A percentile compares a stretch with the other conserved stretches of the same genome.
Conservation (phyloP, 441 rosid species). For the Erodium moschatum region DNA sequence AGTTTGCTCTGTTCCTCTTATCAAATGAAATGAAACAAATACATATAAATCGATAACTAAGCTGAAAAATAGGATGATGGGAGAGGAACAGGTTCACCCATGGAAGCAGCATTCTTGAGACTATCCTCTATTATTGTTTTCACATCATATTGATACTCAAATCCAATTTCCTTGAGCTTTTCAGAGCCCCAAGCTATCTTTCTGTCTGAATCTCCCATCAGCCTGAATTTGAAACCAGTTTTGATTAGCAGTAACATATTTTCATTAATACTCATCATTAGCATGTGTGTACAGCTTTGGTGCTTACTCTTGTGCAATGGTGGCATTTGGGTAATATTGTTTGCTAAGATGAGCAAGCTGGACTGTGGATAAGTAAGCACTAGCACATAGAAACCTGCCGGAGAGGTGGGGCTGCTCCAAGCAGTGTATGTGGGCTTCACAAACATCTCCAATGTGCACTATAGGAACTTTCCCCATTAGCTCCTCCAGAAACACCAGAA, state of each 20-base stretch:
- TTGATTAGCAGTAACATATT: too few species aligned
- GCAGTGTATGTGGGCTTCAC: constrained; percentile 29
- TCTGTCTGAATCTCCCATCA: constrained; percentile 14
- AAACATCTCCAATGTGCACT: constrained; percentile 28
- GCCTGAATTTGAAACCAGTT: constrained; percentile 14
- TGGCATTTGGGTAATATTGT: constrained; percentile 19
- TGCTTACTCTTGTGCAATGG: constrained; percentile 23
- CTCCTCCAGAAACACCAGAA: constrained; percentile 23
- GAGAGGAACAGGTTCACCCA: constrained; percentile 1
- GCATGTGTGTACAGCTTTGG: too few species aligned
- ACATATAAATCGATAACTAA: background rate
- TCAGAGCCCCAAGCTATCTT: constrained; percentile 16
- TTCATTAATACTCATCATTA: too few species aligned
- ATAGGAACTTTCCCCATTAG: constrained; percentile 26
- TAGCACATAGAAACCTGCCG: constrained; percentile 28
- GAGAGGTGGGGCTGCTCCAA: constrained; percentile 23
- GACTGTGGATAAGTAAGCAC: constrained; percentile 1
- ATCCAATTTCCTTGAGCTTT: constrained; percentile 19
- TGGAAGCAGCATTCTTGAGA: constrained; percentile 13
- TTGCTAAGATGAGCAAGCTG: constrained; percentile 20
- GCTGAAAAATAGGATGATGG: background rate
- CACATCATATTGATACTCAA: constrained; percentile 17
- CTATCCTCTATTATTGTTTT: constrained; percentile 21
- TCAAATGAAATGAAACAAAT: too few species aligned
- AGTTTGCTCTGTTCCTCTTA: too few species aligned